These are phyloP conservation scores for Backusella liffmaniae DNA, from an alignment of 192 early-diverging fungal species.

Conservation along the genomic window DNA sequence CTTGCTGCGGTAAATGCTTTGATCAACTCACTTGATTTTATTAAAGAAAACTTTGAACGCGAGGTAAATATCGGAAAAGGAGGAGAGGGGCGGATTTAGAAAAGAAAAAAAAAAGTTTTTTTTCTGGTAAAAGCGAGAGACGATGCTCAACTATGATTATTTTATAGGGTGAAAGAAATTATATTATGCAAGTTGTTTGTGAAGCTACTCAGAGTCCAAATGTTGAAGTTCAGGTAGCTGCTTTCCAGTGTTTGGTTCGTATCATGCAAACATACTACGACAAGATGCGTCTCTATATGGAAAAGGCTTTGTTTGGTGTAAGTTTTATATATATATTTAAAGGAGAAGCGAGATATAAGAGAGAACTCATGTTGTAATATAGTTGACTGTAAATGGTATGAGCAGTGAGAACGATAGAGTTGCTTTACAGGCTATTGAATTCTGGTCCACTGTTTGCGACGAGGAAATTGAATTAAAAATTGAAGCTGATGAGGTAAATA, in stretches of 20 bases:
- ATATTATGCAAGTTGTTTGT: slow-evolving; percentile 98
- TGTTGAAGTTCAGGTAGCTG: slow-evolving; percentile 76
- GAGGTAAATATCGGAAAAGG: slow-evolving; percentile 51
- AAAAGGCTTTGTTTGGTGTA: slow-evolving; percentile 91
- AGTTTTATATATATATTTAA: slow-evolving; percentile 28
- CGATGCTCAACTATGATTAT: not conserved
- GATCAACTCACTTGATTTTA: slow-evolving; percentile 95
- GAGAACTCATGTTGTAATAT: slow-evolving; percentile 15
- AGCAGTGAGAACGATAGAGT: slow-evolving; percentile 85
- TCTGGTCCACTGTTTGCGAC: slow-evolving; percentile 99
- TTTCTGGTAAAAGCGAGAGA: not conserved
- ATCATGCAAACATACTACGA: slow-evolving; percentile 98
- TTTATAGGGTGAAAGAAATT: slow-evolving; percentile 87
- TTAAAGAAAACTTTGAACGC: slow-evolving; percentile 88
- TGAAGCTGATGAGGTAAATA: slow-evolving; percentile 57
- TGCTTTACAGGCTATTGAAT: slow-evolving; percentile 96
- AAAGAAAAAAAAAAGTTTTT: not conserved
- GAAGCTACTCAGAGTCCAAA: slow-evolving; percentile 85
- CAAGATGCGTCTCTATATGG: slow-evolving; percentile 95
- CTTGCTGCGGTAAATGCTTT: slow-evolving; percentile 87
- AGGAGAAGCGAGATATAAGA: not conserved
- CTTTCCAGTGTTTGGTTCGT: slow-evolving; percentile 95
- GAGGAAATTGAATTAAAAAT: slow-evolving; percentile 79
- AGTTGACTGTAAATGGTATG: slow-evolving; percentile 92
- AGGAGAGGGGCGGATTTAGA: not conserved